Base-by-base conservation (phyloP, 2,329 filamentous ascomycete genomes). In the Trichoderma brevicompactum region DNA sequence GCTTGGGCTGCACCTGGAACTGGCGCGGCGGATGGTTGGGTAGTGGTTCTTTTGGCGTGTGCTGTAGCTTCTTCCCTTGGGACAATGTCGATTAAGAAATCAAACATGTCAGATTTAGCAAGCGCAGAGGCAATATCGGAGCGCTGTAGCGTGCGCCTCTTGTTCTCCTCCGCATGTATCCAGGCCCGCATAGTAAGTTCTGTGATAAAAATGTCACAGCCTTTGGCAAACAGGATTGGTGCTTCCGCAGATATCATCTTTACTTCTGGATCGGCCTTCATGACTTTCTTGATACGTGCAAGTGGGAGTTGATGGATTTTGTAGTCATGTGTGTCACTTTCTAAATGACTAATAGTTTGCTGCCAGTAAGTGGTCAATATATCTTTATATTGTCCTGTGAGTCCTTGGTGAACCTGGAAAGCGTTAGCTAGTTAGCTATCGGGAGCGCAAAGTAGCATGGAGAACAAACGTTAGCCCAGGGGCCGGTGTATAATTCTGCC, bases 181-280 rank as follows among this genome's bases (percentile, higher is more conserved):
- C 95, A 99, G 53, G 95, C 95, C 69, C 95, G 92, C 95, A 99
- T 99, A 7, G 95, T 99, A 67, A 99, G 84, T 79, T 99, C 95
- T 1, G 94, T 97, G 75, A 99, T 99, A 81, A 99, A 99, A 75
- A 98, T 97, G 75, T 99, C 95, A 79, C 95, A 98, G 43, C 94
- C 95, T 79, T 99, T 99, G 59, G 95, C 95, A 74, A 99, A 99
- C 13, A 99, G 83, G 71, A 99, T 99, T 1, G 95, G 95, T 1
- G 95, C 95, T 80, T 99, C 95, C 8, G 95, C 95, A 4, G 94
- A 98, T 69, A 99, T 99, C 95, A 99, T 99, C 83, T 99, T 99
- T 54, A 99, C 95, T 74, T 99, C 95, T 0, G 95, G 95, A 72
- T 99, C 95, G 0, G 95, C 95, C 81, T 99, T 99, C 95, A 99